phyloP scores from a whole-genome alignment of 345 rosid species.

The Citrus glauca region DNA sequence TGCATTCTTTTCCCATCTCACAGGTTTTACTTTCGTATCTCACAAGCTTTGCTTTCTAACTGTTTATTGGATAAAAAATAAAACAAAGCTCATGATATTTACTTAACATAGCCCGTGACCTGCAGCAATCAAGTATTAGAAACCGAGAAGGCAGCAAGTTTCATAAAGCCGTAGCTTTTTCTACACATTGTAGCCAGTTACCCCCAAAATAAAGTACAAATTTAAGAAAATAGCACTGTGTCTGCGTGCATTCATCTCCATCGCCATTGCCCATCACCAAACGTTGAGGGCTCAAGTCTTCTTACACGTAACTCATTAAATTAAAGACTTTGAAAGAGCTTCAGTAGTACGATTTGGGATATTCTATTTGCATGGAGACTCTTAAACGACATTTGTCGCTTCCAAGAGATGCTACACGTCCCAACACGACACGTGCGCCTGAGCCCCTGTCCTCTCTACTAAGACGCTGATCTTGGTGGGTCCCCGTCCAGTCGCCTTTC shows the following conservation, averaged over 20 bases:
- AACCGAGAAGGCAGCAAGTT: neutral
- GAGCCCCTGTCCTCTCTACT: neutral
- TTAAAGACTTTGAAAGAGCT: neutral
- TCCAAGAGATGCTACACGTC: neutral
- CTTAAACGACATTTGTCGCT: slow-evolving; percentile 1
- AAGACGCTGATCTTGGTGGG: neutral
- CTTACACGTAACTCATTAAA: neutral
- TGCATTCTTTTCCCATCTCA: too few relatives aligned
- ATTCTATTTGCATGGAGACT: neutral
- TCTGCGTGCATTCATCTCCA: too few relatives aligned
- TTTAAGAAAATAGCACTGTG: too few relatives aligned
- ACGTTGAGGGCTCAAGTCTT: neutral
- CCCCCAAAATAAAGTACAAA: too few relatives aligned
- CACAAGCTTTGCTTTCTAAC: too few relatives aligned
- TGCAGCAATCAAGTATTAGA: neutral
- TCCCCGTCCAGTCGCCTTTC: too few relatives aligned
- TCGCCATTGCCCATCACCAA: neutral
- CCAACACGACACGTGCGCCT: slow-evolving; percentile 16
- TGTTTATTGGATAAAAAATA: too few relatives aligned
- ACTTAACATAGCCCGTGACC: too few relatives aligned
- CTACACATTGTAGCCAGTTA: neutral
- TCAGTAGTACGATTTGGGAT: too few relatives aligned
- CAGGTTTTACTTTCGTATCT: too few relatives aligned
- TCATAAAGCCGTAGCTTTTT: neutral
- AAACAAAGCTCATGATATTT: too few relatives aligned